These are phyloP conservation scores for Mortierella sp. DNA, from an alignment of 371 early-diverging fungal species.

Conservation along the genomic window DNA sequence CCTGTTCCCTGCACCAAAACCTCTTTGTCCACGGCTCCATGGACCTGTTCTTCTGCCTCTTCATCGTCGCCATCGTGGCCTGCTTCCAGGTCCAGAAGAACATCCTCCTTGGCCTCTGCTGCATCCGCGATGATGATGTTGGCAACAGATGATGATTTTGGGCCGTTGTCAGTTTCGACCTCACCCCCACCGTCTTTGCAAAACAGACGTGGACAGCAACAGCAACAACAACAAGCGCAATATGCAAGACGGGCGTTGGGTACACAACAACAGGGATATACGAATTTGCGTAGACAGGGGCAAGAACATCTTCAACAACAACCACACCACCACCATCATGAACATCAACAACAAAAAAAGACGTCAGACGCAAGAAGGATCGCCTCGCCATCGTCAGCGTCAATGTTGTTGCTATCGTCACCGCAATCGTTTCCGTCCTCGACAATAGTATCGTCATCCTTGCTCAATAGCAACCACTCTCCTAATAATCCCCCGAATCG, in stretches of 20 bases:
- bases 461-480: neutral
- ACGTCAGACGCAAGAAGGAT: neutral
- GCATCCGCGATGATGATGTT: neutral
- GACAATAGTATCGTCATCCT: neutral
- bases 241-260: constrained; percentile 9
- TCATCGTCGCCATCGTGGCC: constrained; percentile 7
- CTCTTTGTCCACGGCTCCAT: neutral
- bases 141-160: neutral
- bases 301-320: neutral
- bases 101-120: constrained; percentile 6
- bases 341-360: constrained; percentile 8
- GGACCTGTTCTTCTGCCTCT: too few relatives aligned
- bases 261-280: constrained; percentile 1
- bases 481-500: neutral
- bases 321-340: neutral
- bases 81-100: constrained; percentile 16
- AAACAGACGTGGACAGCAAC: neutral
- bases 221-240: constrained; percentile 6
- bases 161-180: constrained; percentile 7
- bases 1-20: constrained; percentile 4
- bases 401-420: neutral
- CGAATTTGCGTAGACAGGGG: neutral
- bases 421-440: constrained; percentile 1
- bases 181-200: constrained; percentile 18
- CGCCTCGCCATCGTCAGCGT: neutral